Base-by-base conservation (phyloP, 2,329 filamentous ascomycete species). In the Talaromyces albobiverticillius region DNA sequence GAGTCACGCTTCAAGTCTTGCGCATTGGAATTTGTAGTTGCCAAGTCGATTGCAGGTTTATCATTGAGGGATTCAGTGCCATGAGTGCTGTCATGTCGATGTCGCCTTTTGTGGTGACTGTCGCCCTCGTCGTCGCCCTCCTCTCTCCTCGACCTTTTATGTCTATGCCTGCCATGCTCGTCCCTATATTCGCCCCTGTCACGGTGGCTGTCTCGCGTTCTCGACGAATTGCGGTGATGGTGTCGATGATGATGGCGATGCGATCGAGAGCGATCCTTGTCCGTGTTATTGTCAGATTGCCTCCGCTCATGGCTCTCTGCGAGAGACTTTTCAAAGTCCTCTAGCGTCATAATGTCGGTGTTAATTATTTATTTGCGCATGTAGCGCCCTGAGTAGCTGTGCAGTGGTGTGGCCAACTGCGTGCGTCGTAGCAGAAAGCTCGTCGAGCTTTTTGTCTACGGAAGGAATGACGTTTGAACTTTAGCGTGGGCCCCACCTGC, bases 271-370 rank as follows among this genome's bases (percentile, higher is more conserved):
- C 72, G 61, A 65, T 72, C 65, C 48, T 62, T 60, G 36, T 65
- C 61, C 22, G 45, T 56, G 45, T 60, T 61, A 40, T 65, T 62
- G 54, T 68, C 64, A 38, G 62, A 65, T 25, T 66, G 66, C 46
- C 67, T 63, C 62, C 69, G 60, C 58, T 73, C 64, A 54, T 68
- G 64, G 60, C 83, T 85, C 42, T 85, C 81, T 1, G 86, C 87
- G 11, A 95, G 78, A 23, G 85, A 78, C 67, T 86, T 89, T 70
- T 95, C 90, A 56, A 95, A 95, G 55, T 92, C 89, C 61, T 85
- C 82, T 55, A 86, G 67, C 4, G 79, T 78, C 83, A 85, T 85
- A 6, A 14, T 52, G 22, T 8, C 26, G 2, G 22, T 16, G 18
- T 38, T 4, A n/a, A 45, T 16, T 23, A 7, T 26, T 7, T 18